Base-by-base conservation (phyloP, 371 early-diverging fungal genomes). In the Mortierella sp. region DNA sequence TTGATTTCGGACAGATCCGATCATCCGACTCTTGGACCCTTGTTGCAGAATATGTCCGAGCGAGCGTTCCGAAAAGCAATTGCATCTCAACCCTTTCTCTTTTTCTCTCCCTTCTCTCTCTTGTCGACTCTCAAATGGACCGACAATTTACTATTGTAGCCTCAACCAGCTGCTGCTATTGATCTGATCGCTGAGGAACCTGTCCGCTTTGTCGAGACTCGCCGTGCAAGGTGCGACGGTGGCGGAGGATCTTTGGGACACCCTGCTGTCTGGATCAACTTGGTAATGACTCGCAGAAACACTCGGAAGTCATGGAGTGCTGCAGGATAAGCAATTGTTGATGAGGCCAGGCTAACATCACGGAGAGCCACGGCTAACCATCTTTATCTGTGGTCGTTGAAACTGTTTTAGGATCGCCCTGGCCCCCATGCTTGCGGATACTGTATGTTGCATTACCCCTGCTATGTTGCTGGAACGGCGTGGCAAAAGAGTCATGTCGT, bases 181-280 rank as follows among this genome's bases (percentile, higher is more conserved):
- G 97, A 96, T 45, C 84, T 98, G 67, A 95, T 98, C 79, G 87
- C 91, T 28, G 88, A 93, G 69, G 94, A 92, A 57, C 96, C 97
- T 24, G 83, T 96, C 62, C 88, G 83, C 56, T 79, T 87, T 70
- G 92, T 95, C 25, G 81, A 85, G 28, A 81, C 86, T 40, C 91
- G 96, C 27, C 78, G 87, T 62, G 94, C 91, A 39, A 82, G 86
- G 60, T 98, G 98, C 78, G 91, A 96, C 76, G 98, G 98, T 71
- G 95, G 95, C 31, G 95, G 92, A 52, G 97, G 96, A 67, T 81
- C 95, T 50, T 85, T 97, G 47, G 97, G 97, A 40, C 97, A 97
- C 70, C 97, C 97, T 29, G 93, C 92, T 79, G 93, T 97, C 31
- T 97, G 91, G 81, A 94, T 97, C 79, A 96, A 96, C 83, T 86